phyloP scores from a whole-genome alignment of 805 yeast genomes.

The Zygotorulaspora chibaensis region DNA sequence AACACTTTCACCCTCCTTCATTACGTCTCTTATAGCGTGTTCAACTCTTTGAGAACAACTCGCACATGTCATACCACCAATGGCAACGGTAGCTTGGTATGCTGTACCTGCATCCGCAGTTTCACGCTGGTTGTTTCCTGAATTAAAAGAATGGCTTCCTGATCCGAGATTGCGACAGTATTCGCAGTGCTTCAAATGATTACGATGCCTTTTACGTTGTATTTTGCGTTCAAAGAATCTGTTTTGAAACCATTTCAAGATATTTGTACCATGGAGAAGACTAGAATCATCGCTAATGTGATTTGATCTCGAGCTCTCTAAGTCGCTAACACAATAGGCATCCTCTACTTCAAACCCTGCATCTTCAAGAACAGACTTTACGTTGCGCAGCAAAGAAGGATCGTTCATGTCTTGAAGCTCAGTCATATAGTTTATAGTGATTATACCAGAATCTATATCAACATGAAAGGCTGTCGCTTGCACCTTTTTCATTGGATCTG shows the following conservation, averaged over 20 bases:
- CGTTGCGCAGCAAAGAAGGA: slow-evolving; percentile 16
- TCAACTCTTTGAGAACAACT: slow-evolving; percentile 52
- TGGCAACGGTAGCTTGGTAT: slow-evolving; percentile 49
- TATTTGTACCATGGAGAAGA: neutral
- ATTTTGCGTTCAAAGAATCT: neutral
- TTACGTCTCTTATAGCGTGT: slow-evolving; percentile 35
- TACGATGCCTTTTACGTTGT: slow-evolving; percentile 16
- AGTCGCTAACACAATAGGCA: slow-evolving; percentile 12
- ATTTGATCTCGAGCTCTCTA: slow-evolving; percentile 8
- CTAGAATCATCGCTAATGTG: neutral
- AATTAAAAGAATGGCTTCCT: neutral
- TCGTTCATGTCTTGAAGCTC: slow-evolving; percentile 16
- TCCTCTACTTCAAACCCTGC: slow-evolving; percentile 12
- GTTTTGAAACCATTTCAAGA: neutral
- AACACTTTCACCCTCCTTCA: slow-evolving; percentile 31
- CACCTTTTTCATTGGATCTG: neutral
- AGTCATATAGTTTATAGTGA: slow-evolving; percentile 10
- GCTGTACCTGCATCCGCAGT: neutral
- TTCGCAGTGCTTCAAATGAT: slow-evolving; percentile 42
- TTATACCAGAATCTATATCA: slow-evolving; percentile 2
- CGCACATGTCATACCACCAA: slow-evolving; percentile 69
- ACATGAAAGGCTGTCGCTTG: neutral
- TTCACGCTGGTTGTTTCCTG: neutral
- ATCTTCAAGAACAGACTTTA: slow-evolving; percentile 24
- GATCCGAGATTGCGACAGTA: slow-evolving; percentile 36